Conservation (phyloP, 345 rosid genomes). For the Abelmoschus esculentus region DNA sequence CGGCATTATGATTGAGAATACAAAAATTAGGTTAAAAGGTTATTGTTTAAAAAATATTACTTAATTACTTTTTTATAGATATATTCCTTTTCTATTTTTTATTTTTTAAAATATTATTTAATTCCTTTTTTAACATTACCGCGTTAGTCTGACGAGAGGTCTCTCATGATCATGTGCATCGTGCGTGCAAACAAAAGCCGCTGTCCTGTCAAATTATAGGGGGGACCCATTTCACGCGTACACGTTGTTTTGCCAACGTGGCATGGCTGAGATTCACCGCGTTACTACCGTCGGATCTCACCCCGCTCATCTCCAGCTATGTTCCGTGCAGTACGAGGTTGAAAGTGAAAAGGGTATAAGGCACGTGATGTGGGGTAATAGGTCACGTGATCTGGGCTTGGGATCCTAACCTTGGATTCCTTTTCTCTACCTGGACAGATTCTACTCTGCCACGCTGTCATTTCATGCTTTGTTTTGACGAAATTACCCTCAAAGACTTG, state of each 20-base stretch:
- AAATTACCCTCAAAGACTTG: conserved; percentile 4
- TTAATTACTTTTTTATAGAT: too few species aligned
- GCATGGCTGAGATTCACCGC: conserved; percentile 20
- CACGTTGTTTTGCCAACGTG: conserved; percentile 17
- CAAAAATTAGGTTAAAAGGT: too few species aligned
- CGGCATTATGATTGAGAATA: too few species aligned
- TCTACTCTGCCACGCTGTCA: conserved; percentile 19
- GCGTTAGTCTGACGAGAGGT: too few species aligned
- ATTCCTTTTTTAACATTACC: too few species aligned
- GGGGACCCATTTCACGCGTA: conserved; percentile 40
- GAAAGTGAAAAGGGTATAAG: not conserved
- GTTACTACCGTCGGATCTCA: conserved; percentile 25
- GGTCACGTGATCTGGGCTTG: conserved; percentile 50
- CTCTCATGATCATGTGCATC: conserved; percentile 38
- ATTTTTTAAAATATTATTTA: too few species aligned
- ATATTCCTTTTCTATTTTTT: too few species aligned
- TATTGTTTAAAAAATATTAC: too few species aligned
- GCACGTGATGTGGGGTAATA: conserved; percentile 4
- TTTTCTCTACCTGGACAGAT: conserved; percentile 8
- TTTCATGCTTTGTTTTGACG: conserved; percentile 8
- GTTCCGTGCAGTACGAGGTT: not conserved
- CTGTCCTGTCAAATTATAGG: not conserved
- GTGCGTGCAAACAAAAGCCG: conserved; percentile 29
- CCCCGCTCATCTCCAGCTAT: conserved; percentile 28
- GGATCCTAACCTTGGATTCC: conserved; percentile 19